phyloP scores from a whole-genome alignment of 768 basidiomycete genomes.

The Russula ochroleuca region DNA sequence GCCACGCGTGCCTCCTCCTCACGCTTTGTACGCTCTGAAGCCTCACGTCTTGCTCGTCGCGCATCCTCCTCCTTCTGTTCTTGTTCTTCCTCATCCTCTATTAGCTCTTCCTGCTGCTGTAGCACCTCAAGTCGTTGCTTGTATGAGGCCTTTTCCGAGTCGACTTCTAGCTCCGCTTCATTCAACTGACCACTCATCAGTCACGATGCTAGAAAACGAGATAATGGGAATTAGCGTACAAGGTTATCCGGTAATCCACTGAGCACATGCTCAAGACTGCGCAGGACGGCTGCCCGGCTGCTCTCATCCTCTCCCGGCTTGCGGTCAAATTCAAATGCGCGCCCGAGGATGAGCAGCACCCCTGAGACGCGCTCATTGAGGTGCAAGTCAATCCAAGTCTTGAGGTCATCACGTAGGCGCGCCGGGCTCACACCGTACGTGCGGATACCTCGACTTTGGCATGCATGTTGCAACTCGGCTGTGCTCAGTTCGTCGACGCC shows the following conservation, averaged over 20 bases:
- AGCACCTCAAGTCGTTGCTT: slow-evolving; percentile 98
- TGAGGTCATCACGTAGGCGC: slow-evolving; percentile 80
- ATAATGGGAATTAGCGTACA: slow-evolving; percentile 46
- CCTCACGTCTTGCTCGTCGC: slow-evolving; percentile 78
- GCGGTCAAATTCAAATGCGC: slow-evolving; percentile 91
- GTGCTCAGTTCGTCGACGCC: slow-evolving; percentile 89
- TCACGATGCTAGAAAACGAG: neutral
- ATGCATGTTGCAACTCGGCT: slow-evolving; percentile 87
- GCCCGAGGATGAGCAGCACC: slow-evolving; percentile 86
- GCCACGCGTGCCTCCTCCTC: slow-evolving; percentile 72
- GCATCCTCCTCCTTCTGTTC: slow-evolving; percentile 93
- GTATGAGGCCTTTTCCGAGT: slow-evolving; percentile 89
- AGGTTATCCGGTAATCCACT: slow-evolving; percentile 91
- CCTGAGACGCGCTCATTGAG: slow-evolving; percentile 88
- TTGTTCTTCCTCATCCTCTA: slow-evolving; percentile 98
- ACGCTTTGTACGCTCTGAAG: slow-evolving; percentile 54
- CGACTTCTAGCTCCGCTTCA: slow-evolving; percentile 95
- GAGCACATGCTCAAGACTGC: slow-evolving; percentile 83
- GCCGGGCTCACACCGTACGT: slow-evolving; percentile 85
- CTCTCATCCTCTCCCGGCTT: slow-evolving; percentile 70
- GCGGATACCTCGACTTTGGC: slow-evolving; percentile 90
- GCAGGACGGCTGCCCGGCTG: slow-evolving; percentile 76
- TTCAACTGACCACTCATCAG: slow-evolving; percentile 59
- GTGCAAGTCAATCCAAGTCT: slow-evolving; percentile 91
- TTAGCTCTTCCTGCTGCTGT: slow-evolving; percentile 98